Percentiles rank a stretch among this genome's conserved stretches.
Evolutionary conservation across 306 rosid species (phyloP).

Genomic region (Neltuma alba): DNA sequence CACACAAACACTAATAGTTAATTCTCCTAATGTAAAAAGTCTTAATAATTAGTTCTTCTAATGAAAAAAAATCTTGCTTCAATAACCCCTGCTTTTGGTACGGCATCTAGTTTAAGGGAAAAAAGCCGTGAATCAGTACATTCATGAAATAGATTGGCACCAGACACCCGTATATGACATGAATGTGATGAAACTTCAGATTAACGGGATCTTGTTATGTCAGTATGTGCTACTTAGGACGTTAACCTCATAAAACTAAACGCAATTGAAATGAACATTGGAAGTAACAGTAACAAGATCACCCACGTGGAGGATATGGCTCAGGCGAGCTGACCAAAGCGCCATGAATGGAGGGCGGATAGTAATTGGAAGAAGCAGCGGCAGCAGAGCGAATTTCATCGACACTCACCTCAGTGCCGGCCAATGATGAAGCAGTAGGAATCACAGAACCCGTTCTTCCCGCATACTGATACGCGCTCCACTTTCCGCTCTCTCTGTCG

Average conservation of each 20-base stretch:
- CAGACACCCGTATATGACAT: neutral
- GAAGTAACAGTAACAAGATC: slow-evolving; percentile 15
- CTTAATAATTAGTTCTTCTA: too few species aligned
- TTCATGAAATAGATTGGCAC: neutral
- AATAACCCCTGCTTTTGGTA: too few species aligned
- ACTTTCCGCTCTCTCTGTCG: slow-evolving; percentile 60
- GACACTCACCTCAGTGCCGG: slow-evolving; percentile 81
- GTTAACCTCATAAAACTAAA: slow-evolving; percentile 28
- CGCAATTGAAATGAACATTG: slow-evolving; percentile 26
- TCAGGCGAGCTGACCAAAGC: slow-evolving; percentile 72
- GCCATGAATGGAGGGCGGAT: slow-evolving; percentile 82
- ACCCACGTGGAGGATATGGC: slow-evolving; percentile 62
- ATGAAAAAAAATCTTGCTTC: too few species aligned
- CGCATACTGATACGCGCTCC: slow-evolving; percentile 69
- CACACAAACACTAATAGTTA: too few species aligned
- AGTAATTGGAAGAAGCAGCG: slow-evolving; percentile 56
- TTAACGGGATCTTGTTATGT: neutral
- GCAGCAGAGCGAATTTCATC: slow-evolving; percentile 92
- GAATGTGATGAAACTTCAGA: neutral
- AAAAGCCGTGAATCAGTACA: neutral
- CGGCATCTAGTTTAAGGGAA: too few species aligned
- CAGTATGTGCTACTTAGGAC: neutral
- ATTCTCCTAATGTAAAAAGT: too few species aligned
- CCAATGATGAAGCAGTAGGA: slow-evolving; percentile 65
- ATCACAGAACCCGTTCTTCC: slow-evolving; percentile 68